These are phyloP conservation scores for Dothistroma septosporum DNA, from an alignment of 2,329 filamentous ascomycete genomes.

Conservation along the genomic window DNA sequence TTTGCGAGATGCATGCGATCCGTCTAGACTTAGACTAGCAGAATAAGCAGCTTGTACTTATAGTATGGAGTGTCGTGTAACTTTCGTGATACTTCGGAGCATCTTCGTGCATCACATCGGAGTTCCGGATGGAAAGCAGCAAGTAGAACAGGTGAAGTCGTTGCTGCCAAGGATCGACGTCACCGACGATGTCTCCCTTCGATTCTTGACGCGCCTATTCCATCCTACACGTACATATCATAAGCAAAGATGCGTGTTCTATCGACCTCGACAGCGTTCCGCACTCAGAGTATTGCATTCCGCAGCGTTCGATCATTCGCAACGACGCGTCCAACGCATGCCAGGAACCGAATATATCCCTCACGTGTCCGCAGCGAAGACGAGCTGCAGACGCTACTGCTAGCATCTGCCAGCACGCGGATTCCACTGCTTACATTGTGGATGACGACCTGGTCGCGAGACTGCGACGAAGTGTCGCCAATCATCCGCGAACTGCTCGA, in stretches of 20 bases:
- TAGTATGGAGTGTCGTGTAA: too few relatives aligned
- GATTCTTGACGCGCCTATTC: not conserved
- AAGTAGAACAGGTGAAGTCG: not conserved
- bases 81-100: too few relatives aligned
- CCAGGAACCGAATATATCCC: conserved; percentile 36
- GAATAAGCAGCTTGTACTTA: too few relatives aligned
- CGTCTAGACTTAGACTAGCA: too few relatives aligned
- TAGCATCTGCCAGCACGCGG: conserved; percentile 45
- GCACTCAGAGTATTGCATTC: not conserved
- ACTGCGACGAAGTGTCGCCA: conserved; percentile 43
- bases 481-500: conserved; percentile 42
- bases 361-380: conserved; percentile 44
- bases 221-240: not conserved
- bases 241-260: not conserved
- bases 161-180: not conserved
- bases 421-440: conserved; percentile 48
- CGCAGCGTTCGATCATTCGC: conserved; percentile 1
- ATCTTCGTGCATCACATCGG: too few relatives aligned
- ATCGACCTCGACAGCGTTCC: not conserved
- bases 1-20: too few relatives aligned
- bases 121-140: too few relatives aligned
- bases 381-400: conserved; percentile 46
- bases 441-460: conserved; percentile 47
- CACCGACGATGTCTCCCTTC: not conserved
- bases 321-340: conserved; percentile 4